Evolutionary conservation across 2,329 filamentous ascomycete species (phyloP).

Genomic region (Botryotinia narcissicola): DNA sequence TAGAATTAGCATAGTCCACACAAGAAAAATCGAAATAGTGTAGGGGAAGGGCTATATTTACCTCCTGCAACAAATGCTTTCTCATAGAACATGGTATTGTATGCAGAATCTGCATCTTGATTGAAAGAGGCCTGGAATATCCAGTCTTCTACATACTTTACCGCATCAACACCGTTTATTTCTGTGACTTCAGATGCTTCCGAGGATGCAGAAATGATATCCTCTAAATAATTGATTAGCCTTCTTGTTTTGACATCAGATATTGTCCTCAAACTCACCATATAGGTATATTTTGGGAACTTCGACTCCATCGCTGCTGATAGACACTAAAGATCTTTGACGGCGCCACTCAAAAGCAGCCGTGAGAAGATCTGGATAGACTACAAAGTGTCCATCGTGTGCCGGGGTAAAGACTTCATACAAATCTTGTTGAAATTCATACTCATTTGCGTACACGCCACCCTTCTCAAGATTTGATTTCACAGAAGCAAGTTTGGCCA

Average conservation of each 20-base stretch:
- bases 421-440: conserved; percentile 54
- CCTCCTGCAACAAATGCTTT: conserved; percentile 33
- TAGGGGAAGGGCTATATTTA: background rate
- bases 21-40: background rate
- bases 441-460: conserved; percentile 50
- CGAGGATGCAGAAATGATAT: conserved; percentile 45
- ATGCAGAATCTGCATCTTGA: conserved; percentile 44
- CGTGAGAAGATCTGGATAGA: conserved; percentile 50
- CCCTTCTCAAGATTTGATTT: conserved; percentile 41
- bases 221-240: conserved; percentile 33
- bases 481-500: conserved; percentile 47
- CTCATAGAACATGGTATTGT: conserved; percentile 44
- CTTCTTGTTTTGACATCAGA: background rate
- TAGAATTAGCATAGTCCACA: background rate
- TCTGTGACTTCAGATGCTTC: conserved; percentile 48
- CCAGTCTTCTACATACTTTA: conserved; percentile 48
- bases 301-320: conserved; percentile 58
- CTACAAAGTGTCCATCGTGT: conserved; percentile 65
- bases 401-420: conserved; percentile 51
- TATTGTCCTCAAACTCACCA: conserved; percentile 34
- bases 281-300: conserved; percentile 57
- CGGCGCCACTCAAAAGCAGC: conserved; percentile 52
- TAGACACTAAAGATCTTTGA: conserved; percentile 53
- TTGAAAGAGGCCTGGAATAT: conserved; percentile 40
- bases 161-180: conserved; percentile 57